phyloP scores from a whole-genome alignment of 2,329 filamentous ascomycete species.

The Emydomyces testavorans region DNA sequence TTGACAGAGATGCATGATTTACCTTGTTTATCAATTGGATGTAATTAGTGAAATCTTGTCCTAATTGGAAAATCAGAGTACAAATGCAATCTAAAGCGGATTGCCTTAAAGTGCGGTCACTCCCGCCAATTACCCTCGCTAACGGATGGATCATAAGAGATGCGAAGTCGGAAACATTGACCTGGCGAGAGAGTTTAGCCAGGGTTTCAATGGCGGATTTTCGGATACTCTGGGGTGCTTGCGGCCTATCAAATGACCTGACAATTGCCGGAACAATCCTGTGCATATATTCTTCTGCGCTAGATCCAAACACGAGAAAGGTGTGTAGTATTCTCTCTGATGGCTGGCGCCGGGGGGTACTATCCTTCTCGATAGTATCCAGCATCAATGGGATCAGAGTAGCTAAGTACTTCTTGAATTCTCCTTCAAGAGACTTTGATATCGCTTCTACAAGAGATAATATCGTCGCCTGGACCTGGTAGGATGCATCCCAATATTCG shows the following conservation, averaged over 20 bases:
- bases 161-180: conserved; percentile 94
- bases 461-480: conserved; percentile 79
- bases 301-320: conserved; percentile 90
- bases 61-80: conserved; percentile 88
- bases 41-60: conserved; percentile 90
- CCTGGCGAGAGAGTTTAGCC: conserved; percentile 84
- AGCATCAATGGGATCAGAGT: conserved; percentile 86
- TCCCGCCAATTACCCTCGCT: conserved; percentile 63
- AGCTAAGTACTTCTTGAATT: conserved; percentile 94
- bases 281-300: conserved; percentile 98
- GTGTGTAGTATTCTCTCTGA: conserved; percentile 89
- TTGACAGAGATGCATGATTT: background rate
- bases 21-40: conserved; percentile 86
- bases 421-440: conserved; percentile 81
- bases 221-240: conserved; percentile 65
- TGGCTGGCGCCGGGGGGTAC: conserved; percentile 59
- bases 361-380: conserved; percentile 79
- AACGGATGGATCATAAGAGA: conserved; percentile 93
- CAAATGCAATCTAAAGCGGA: conserved; percentile 89
- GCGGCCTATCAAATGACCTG: conserved; percentile 79
- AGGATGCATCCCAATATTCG: conserved; percentile 77
- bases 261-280: conserved; percentile 94
- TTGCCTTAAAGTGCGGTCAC: conserved; percentile 61
- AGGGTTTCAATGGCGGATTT: conserved; percentile 90
- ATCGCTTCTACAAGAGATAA: conserved; percentile 87